Percentiles rank a stretch among this genome's conserved stretches.
These are phyloP conservation scores for Triangularia setosa DNA, from an alignment of 2,329 filamentous ascomycete genomes.

Conservation along the genomic window DNA sequence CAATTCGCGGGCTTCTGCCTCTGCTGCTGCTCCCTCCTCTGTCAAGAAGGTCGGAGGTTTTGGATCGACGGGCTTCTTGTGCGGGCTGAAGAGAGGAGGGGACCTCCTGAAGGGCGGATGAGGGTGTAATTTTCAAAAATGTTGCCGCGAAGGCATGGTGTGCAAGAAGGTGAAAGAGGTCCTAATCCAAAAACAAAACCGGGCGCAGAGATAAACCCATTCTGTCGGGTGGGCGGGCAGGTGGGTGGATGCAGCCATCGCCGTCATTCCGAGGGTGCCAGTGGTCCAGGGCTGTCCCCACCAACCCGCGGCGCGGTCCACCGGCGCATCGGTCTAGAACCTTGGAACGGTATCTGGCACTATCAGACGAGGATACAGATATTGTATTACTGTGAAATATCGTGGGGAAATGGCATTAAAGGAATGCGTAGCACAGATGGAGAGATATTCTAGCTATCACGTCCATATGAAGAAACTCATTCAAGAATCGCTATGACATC, in stretches of 20 bases:
- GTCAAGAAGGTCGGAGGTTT: background rate
- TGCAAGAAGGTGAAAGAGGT: background rate
- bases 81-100: slow-evolving; percentile 5
- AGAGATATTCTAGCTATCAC: background rate
- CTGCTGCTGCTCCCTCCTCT: slow-evolving; percentile 9
- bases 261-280: slow-evolving; percentile 1
- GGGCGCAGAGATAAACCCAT: slow-evolving; percentile 1
- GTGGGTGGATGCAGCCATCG: slow-evolving; percentile 3
- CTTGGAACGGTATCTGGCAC: background rate
- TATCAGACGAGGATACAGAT: background rate
- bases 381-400: background rate
- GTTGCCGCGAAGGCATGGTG: background rate
- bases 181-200: background rate
- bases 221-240: background rate
- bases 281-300: background rate
- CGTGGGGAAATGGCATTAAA: background rate
- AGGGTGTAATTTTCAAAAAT: slow-evolving; percentile 6
- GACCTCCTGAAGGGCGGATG: background rate
- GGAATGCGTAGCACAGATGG: background rate
- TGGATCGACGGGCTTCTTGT: background rate
- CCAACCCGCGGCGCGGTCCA: slow-evolving; percentile 3
- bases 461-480: background rate
- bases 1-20: background rate
- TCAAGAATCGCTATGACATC: background rate
- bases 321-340: background rate